Evolutionary conservation across 306 rosid species (phyloP).

Genomic region (Astragalus glycyphyllos): DNA sequence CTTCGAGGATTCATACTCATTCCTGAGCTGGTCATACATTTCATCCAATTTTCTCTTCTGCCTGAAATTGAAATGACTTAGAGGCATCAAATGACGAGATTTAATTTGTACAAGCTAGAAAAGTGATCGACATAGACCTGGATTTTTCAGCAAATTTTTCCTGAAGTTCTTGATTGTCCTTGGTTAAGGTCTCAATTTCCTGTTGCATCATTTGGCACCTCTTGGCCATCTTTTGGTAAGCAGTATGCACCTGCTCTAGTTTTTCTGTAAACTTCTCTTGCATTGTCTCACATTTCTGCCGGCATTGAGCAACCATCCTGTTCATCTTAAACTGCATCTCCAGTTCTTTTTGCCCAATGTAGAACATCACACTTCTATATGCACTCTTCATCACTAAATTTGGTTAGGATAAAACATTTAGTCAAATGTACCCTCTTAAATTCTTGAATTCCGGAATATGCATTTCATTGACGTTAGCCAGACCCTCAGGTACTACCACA

Average conservation of each 20-base stretch:
- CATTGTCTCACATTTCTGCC: constrained; percentile 93
- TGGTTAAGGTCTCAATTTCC: constrained; percentile 84
- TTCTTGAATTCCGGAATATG: constrained; percentile 15
- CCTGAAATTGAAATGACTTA: constrained; percentile 54
- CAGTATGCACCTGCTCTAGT: constrained; percentile 86
- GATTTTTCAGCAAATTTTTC: constrained; percentile 97
- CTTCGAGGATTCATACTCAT: constrained; percentile 77
- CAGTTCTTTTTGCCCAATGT: constrained; percentile 89
- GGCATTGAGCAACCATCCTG: constrained; percentile 78
- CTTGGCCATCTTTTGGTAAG: constrained; percentile 91
- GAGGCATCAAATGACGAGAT: constrained; percentile 30
- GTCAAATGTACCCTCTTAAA: constrained; percentile 27
- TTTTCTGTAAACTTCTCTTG: constrained; percentile 93
- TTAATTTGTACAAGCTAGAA: constrained; percentile 32
- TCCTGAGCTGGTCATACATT: constrained; percentile 96
- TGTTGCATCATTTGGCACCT: constrained; percentile 92
- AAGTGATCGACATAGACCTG: constrained; percentile 55
- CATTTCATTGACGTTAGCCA: constrained; percentile 22
- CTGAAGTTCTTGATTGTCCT: constrained; percentile 99
- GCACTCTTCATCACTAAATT: constrained; percentile 88
- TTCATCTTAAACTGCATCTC: constrained; percentile 94
- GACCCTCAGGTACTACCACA: not conserved
- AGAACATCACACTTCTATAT: constrained; percentile 94
- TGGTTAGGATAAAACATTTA: constrained; percentile 55
- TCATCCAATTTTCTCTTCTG: constrained; percentile 99